Base-by-base conservation (phyloP, 228 moss, liverwort and hornwort species). In the Sphagnum fallax region DNA sequence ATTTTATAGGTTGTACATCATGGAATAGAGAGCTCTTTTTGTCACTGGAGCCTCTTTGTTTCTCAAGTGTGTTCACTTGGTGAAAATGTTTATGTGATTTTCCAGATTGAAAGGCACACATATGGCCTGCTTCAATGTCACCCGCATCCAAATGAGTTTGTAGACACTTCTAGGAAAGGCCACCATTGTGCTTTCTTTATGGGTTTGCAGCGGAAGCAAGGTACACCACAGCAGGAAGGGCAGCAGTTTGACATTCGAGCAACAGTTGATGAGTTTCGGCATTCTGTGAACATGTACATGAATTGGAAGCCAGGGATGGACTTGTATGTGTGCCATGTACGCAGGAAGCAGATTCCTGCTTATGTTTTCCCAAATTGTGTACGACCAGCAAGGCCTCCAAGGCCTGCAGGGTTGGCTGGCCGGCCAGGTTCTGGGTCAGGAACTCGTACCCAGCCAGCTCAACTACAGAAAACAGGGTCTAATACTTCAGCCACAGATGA, bases 151-250 rank as follows among this genome's bases (percentile, higher is more conserved):
- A 84, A 70, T 67, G 93, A 87, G 13, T 98, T 93, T 72, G 84
- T 91, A 52, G 93, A 98, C 75, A 62, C 83, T 16, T 84, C 90
- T 69, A 90, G 85, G 80, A 88, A 86, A 69, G 62, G 80, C 13
- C 82, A 79, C 32, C 93, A 91, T 52, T 91, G 93, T 69, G 90
- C 97, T 0, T 98, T 93, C 57, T 98, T 98, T 72, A 90, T 91
- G 83, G 97, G 90, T 6, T 66, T 98, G 79, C 91, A 93, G 66
- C 84, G 93, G 47, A 93, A 91, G 77, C 89, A 88, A 71, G 84
- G 91, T 49, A 80, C 80, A 9, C 76, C 82, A 9, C 92, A 81
- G 75, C 80, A 86, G 66, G 86, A 88, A 15, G 81, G 86, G 48
- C 81, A 90, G 51, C 88, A 90, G 59, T 96, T 96, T 71, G 88